A percentile compares a stretch with the other conserved stretches of the same genome.
Evolutionary conservation across 148 eudicot species (phyloP).

Genomic region (Chenopodium album): DNA sequence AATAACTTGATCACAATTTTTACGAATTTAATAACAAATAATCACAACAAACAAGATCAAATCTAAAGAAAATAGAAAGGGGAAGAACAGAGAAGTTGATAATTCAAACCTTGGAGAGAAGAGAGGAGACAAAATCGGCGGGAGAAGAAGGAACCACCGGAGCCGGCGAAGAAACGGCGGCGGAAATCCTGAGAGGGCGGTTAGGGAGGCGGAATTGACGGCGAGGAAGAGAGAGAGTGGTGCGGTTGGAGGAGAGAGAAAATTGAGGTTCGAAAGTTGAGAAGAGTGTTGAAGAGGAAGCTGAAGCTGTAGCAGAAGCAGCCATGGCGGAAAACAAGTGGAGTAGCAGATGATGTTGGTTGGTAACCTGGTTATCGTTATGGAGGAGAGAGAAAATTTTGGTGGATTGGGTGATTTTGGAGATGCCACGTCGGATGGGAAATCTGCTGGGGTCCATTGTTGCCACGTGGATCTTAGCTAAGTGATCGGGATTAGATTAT

Average conservation of each 20-base stretch:
- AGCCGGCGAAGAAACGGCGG: constrained; percentile 37
- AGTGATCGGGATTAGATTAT: too few relatives aligned
- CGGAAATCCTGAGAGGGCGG: constrained; percentile 24
- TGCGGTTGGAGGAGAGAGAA: constrained; percentile 22
- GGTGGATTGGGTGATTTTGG: background rate
- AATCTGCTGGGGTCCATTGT: background rate
- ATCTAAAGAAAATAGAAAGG: background rate
- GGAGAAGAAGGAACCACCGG: constrained; percentile 31
- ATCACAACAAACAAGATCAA: too few relatives aligned
- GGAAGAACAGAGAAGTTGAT: too few relatives aligned
- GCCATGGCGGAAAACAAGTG: constrained; percentile 17
- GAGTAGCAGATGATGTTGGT: background rate
- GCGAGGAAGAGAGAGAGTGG: constrained; percentile 14
- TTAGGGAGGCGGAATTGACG: background rate
- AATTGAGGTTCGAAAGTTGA: constrained; percentile 11
- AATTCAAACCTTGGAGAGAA: constrained; percentile 44
- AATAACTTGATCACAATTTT: too few relatives aligned
- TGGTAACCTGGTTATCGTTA: background rate
- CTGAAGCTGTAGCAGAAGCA: background rate
- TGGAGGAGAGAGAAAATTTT: background rate
- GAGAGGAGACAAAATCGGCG: constrained; percentile 45
- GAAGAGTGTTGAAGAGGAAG: constrained; percentile 21
- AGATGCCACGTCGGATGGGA: constrained; percentile 3
- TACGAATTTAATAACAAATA: too few relatives aligned
- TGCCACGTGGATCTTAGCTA: background rate